Percentiles rank a stretch among this genome's conserved stretches.
Conservation (phyloP, 2,329 filamentous ascomycete species). For the Orbilia brochopaga region DNA sequence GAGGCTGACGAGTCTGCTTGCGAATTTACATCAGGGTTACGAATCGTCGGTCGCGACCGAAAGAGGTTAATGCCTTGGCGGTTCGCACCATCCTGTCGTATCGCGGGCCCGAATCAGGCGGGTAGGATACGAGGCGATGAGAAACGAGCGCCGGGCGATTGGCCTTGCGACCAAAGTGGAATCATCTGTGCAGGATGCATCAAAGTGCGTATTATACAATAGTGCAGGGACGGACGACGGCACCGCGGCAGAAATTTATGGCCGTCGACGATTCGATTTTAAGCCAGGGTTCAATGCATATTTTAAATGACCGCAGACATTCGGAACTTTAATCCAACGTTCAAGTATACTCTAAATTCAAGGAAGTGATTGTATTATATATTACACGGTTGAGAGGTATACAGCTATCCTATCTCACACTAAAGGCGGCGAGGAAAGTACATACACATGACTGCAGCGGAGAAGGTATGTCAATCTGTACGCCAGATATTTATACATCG, state of each 20-base stretch:
- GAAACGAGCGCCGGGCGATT: constrained; percentile 11
- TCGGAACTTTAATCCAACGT: too few species aligned
- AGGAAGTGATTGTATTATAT: not conserved
- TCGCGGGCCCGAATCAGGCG: constrained; percentile 25
- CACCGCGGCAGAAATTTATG: not conserved
- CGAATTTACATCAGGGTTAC: not conserved
- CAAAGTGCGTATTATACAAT: not conserved
- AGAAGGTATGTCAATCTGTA: not conserved
- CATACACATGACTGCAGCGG: not conserved
- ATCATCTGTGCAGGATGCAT: not conserved
- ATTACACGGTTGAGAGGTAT: constrained; percentile 24
- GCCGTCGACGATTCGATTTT: not conserved
- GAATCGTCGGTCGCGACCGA: not conserved
- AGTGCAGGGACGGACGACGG: not conserved
- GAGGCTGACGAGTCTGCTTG: not conserved
- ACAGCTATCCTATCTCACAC: too few species aligned
- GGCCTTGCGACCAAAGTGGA: constrained; percentile 3
- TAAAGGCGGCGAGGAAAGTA: constrained; percentile 17
- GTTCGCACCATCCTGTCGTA: constrained; percentile 19
- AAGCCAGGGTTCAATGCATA: too few species aligned
- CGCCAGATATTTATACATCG: not conserved
- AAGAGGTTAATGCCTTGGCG: constrained; percentile 25
- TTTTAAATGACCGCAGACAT: too few species aligned
- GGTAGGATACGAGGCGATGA: constrained; percentile 11
- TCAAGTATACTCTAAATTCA: too few species aligned